These are phyloP conservation scores for Zarea fungicola DNA, from an alignment of 2,329 filamentous ascomycete genomes.

Conservation along the genomic window DNA sequence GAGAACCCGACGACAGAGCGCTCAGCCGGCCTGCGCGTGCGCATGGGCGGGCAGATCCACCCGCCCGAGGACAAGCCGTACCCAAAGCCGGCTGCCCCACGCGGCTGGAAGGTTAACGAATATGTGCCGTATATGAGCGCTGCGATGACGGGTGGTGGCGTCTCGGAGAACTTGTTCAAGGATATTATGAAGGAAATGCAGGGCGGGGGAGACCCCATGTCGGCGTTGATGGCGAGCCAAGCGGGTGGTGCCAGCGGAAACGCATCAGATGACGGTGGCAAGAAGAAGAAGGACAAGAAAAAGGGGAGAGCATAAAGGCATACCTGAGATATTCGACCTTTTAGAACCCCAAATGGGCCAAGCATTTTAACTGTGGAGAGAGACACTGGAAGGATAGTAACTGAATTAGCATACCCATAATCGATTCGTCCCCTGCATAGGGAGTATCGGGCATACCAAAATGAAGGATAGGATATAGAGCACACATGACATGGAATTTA, in stretches of 20 bases:
- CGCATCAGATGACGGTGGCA: conserved; percentile 19
- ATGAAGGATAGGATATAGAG: too few relatives aligned
- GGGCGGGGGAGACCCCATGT: conserved; percentile 41
- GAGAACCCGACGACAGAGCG: conserved; percentile 71
- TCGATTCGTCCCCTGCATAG: background rate
- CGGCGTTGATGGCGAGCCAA: conserved; percentile 36
- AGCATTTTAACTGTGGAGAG: too few relatives aligned
- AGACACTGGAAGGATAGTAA: background rate
- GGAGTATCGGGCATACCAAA: too few relatives aligned
- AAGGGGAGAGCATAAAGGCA: conserved; percentile 35
- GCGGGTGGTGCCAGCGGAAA: conserved; percentile 24
- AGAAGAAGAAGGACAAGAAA: conserved; percentile 47
- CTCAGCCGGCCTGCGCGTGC: conserved; percentile 61
- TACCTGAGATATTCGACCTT: too few relatives aligned
- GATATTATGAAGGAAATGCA: conserved; percentile 96
- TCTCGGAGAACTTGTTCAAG: conserved; percentile 90
- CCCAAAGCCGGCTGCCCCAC: conserved; percentile 68
- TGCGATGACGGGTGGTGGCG: conserved; percentile 85
- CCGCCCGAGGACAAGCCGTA: conserved; percentile 61
- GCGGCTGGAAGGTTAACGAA: conserved; percentile 85
- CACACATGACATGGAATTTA: too few relatives aligned
- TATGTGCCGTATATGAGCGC: conserved; percentile 84
- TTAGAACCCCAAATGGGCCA: too few relatives aligned
- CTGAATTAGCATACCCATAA: background rate
- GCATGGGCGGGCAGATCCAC: conserved; percentile 65